These are phyloP conservation scores for Neofusicoccum umdonicola DNA, from an alignment of 2,329 filamentous ascomycete species.

Conservation along the genomic window DNA sequence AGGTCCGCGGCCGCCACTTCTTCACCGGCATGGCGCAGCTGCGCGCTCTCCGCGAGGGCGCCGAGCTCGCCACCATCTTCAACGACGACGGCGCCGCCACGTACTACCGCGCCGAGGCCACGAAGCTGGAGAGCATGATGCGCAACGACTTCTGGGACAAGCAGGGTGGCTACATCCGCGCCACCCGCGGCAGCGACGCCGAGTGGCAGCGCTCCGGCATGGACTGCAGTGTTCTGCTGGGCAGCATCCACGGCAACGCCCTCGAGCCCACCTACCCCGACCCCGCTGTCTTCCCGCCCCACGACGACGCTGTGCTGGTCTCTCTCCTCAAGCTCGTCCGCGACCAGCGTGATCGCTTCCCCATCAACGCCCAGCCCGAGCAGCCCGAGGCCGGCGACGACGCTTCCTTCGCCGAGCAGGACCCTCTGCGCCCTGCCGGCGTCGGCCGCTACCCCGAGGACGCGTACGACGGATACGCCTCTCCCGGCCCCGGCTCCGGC, in stretches of 20 bases:
- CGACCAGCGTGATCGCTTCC: constrained; percentile 37
- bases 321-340: constrained; percentile 33
- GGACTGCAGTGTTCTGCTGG: constrained; percentile 40
- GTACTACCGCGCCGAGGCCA: constrained; percentile 40
- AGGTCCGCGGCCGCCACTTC: constrained; percentile 44
- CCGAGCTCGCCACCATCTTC: constrained; percentile 33
- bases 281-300: constrained; percentile 29
- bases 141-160: constrained; percentile 38
- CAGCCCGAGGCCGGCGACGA: constrained; percentile 17
- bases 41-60: constrained; percentile 36
- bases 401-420: constrained; percentile 23
- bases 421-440: constrained; percentile 64
- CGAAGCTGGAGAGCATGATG: constrained; percentile 30
- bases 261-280: constrained; percentile 52
- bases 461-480: constrained; percentile 39
- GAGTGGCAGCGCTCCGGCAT: constrained; percentile 29
- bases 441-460: constrained; percentile 47
- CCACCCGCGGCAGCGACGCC: constrained; percentile 43
- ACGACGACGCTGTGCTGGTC: constrained; percentile 39
- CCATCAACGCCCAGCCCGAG: constrained; percentile 35
- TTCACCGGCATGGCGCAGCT: constrained; percentile 41
- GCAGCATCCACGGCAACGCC: constrained; percentile 37
- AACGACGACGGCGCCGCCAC: constrained; percentile 36
- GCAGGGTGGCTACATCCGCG: constrained; percentile 36
- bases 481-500: constrained; percentile 27